Percentiles rank a stretch among this genome's conserved stretches.
phyloP scores from a whole-genome alignment of 495 filamentous ascomycete species.

The Penicillium cinerascens region DNA sequence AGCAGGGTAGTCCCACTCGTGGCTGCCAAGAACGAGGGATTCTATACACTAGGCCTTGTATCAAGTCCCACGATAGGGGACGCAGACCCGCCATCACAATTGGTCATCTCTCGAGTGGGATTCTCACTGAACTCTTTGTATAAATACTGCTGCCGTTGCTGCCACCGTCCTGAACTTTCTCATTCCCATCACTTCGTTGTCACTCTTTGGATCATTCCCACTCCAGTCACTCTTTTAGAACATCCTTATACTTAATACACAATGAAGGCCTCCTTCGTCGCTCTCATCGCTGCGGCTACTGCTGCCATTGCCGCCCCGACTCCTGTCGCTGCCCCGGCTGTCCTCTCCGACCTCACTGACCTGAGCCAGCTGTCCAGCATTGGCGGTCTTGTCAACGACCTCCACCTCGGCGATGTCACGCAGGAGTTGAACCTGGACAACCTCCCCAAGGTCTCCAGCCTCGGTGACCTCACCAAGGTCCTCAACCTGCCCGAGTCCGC shows the following conservation, averaged over 20 bases:
- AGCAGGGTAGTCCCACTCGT: slow-evolving; percentile 8
- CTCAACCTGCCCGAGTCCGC: slow-evolving; percentile 14
- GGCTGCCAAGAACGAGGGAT: background rate
- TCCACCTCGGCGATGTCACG: slow-evolving; percentile 21
- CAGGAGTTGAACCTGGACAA: slow-evolving; percentile 18
- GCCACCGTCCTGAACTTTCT: slow-evolving; percentile 14
- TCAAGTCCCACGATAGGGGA: background rate
- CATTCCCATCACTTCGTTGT: slow-evolving; percentile 13
- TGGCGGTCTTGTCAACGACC: slow-evolving; percentile 12
- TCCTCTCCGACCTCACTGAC: slow-evolving; percentile 15
- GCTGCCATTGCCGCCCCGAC: slow-evolving; percentile 34
- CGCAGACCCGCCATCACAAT: slow-evolving; percentile 18
- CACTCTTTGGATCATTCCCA: slow-evolving; percentile 27
- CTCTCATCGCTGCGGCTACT: slow-evolving; percentile 32
- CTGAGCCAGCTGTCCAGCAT: slow-evolving; percentile 7
- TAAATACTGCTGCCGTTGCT: slow-evolving; percentile 16
- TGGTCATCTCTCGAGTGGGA: background rate
- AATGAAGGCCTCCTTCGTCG: slow-evolving; percentile 38
- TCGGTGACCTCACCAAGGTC: slow-evolving; percentile 22
- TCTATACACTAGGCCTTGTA: background rate
- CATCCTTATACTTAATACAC: slow-evolving; percentile 20
- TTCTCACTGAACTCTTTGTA: background rate
- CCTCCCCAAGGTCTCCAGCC: slow-evolving; percentile 21
- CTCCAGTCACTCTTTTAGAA: slow-evolving; percentile 32
- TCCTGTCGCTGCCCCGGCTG: background rate